phyloP scores from a whole-genome alignment of 768 basidiomycete species.

The Lepiota brunneoincarnata region DNA sequence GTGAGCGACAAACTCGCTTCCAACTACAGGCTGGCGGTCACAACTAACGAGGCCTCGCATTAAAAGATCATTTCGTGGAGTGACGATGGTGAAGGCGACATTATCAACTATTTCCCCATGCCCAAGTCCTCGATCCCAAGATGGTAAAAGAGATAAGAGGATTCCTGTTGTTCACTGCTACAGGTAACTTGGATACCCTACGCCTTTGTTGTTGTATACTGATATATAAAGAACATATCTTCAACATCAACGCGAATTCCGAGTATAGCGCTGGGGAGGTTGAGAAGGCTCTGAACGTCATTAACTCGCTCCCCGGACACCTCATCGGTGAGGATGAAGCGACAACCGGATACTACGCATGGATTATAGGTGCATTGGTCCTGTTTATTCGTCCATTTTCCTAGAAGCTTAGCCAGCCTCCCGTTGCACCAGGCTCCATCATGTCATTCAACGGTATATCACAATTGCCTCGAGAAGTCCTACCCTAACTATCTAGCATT shows the following conservation, averaged over 20 bases:
- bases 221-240: conserved; percentile 9
- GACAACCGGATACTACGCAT: background rate
- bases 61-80: too few species aligned
- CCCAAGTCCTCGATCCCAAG: conserved; percentile 3
- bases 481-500: background rate
- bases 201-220: background rate
- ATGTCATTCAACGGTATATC: conserved; percentile 6
- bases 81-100: conserved; percentile 9
- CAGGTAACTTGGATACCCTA: background rate
- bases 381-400: background rate
- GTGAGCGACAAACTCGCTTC: too few species aligned
- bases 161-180: conserved; percentile 8
- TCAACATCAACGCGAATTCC: conserved; percentile 11
- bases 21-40: background rate
- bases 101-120: conserved; percentile 12
- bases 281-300: conserved; percentile 1
- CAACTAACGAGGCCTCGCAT: too few species aligned
- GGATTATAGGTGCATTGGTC: background rate
- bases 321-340: background rate
- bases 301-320: background rate
- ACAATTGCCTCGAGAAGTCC: background rate
- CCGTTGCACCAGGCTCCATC: background rate
- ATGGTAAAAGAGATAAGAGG: conserved; percentile 11
- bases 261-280: conserved; percentile 12
- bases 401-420: background rate